Base-by-base conservation (phyloP, 2,329 filamentous ascomycete genomes). In the Metarhizium humberi region DNA sequence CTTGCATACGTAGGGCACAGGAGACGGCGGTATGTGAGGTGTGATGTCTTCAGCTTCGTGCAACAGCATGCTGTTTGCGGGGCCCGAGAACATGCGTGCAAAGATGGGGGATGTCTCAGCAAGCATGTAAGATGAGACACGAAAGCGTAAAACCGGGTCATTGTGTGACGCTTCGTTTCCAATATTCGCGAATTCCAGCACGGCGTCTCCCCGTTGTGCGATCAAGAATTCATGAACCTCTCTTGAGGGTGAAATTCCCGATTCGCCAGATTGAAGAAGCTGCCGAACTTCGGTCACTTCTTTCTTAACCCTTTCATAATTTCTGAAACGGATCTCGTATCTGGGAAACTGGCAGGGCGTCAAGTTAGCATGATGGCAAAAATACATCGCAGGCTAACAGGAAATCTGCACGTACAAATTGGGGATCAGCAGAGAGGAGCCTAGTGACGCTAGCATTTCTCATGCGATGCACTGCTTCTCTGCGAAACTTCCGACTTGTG, bases 21-120 rank as follows among this genome's bases (percentile, higher is more conserved):
- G 67, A 0, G 68, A 61, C 0, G 69, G 64, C 0, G 74, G 72
- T 1, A 73, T 61, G 30, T 72, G 66, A 2, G 63, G 59, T 5
- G 63, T 57, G 5, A 73, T 67, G 50, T 72, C 69, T 3, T 71
- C 70, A 7, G 69, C 66, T n/a, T 73, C 71, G 55, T 72, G 64
- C 0, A 70, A 48, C 6, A 64, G 61, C 6, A 65, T 57, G 61
- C 68, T 65, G 58, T 56, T 64, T 8, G 65, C 49, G 50, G 65
- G 62, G 0, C 66, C 66, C 1, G 65, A 60, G 52, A 81, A 77
- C 64, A 80, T 76, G 45, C 73, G 69, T 0, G 73, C 72, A 57
- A 81, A 81, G 4, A 80, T 70, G 6, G 77, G 75, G 13, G 79
- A 81, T 0, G 74, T 74, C 63, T 79, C 75, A 3, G 75, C 71